phyloP scores from a whole-genome alignment of 2,329 filamentous ascomycete species.

The Chaetomium olivaceum region DNA sequence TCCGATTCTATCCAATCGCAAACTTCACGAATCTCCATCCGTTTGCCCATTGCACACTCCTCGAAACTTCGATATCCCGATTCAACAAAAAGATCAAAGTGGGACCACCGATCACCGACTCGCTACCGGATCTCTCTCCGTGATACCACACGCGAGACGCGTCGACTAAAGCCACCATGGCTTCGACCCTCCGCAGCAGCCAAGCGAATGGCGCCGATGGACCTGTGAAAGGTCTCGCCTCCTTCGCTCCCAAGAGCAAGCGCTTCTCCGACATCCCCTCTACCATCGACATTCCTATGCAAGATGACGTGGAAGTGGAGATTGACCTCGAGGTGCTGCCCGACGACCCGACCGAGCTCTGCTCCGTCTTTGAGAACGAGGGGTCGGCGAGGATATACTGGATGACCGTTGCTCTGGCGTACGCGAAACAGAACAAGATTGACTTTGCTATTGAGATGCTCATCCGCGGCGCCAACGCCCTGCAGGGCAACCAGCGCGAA shows the following conservation, averaged over 20 bases:
- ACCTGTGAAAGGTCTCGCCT: slow-evolving; percentile 38
- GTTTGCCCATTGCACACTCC: slow-evolving; percentile 1
- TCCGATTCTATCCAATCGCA: neutral
- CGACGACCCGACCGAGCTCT: slow-evolving; percentile 93
- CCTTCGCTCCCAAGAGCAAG: slow-evolving; percentile 50
- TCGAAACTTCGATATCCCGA: neutral
- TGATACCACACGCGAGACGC: slow-evolving; percentile 8
- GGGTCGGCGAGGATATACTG: slow-evolving; percentile 88
- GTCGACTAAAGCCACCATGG: slow-evolving; percentile 18
- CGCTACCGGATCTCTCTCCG: neutral
- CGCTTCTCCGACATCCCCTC: slow-evolving; percentile 66
- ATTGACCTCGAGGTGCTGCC: slow-evolving; percentile 88
- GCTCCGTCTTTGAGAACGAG: slow-evolving; percentile 92
- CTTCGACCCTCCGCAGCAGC: slow-evolving; percentile 19
- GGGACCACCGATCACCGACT: neutral
- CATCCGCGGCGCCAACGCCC: slow-evolving; percentile 71
- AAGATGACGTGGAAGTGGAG: slow-evolving; percentile 78
- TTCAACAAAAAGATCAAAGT: neutral
- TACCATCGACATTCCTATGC: slow-evolving; percentile 66
- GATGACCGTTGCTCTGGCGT: slow-evolving; percentile 97
- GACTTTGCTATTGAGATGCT: slow-evolving; percentile 78
- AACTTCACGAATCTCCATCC: neutral
- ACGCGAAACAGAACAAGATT: slow-evolving; percentile 92
- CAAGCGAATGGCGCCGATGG: slow-evolving; percentile 19
- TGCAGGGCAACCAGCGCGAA: slow-evolving; percentile 73